These are phyloP conservation scores for Macrocybe gigantea DNA, from an alignment of 768 basidiomycete species.

Conservation along the genomic window DNA sequence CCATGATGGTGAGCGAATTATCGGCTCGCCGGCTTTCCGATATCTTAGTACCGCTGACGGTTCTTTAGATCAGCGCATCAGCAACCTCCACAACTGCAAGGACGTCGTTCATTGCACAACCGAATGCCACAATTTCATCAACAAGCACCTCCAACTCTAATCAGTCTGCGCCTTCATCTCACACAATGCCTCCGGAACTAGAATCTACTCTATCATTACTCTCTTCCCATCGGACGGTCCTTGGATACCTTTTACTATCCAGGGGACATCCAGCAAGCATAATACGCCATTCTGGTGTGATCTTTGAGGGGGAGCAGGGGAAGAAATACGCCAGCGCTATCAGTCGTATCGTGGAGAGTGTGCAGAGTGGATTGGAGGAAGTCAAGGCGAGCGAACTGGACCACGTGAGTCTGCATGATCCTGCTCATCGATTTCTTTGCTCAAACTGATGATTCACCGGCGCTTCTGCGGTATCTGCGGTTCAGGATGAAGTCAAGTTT, in stretches of 20 bases:
- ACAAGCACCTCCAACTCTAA: no score
- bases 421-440: neutral
- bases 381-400: slow-evolving; percentile 40
- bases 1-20: no score
- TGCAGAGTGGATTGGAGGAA: slow-evolving; percentile 75
- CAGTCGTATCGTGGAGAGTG: slow-evolving; percentile 70
- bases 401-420: slow-evolving; percentile 10
- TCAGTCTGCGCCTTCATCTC: no score
- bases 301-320: slow-evolving; percentile 84
- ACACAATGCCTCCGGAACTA: slow-evolving; percentile 64
- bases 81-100: no score
- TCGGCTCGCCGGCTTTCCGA: no score
- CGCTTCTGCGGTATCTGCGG: neutral
- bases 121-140: no score
- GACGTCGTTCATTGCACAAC: no score
- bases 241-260: slow-evolving; percentile 82
- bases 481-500: slow-evolving; percentile 80
- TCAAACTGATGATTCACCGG: neutral
- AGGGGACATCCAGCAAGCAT: slow-evolving; percentile 70
- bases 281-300: slow-evolving; percentile 77
- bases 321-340: slow-evolving; percentile 69
- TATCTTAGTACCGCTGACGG: no score
- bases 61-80: no score
- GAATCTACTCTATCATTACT: slow-evolving; percentile 74
- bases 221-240: slow-evolving; percentile 77